These are phyloP conservation scores for Fusarium devonianum DNA, from an alignment of 2,329 filamentous ascomycete species.

Conservation along the genomic window DNA sequence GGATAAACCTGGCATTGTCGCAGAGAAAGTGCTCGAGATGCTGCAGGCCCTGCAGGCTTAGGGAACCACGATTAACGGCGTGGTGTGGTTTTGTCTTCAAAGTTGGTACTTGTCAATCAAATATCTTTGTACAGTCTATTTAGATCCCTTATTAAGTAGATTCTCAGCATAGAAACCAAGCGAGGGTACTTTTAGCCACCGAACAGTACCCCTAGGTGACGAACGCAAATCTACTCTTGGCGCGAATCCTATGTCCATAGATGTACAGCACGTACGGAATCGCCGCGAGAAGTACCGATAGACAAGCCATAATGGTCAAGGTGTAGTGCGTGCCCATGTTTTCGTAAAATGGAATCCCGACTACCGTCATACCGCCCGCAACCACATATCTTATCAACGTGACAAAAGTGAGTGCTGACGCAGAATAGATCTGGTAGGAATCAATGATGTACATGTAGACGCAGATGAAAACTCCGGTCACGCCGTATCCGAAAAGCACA, in stretches of 20 bases:
- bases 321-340: constrained; percentile 46
- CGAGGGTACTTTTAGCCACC: too few relatives aligned
- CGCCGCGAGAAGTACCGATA: constrained; percentile 40
- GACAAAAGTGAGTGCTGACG: constrained; percentile 45
- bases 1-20: constrained; percentile 58
- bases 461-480: constrained; percentile 42
- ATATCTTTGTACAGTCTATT: too few relatives aligned
- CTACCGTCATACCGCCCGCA: constrained; percentile 47
- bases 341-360: constrained; percentile 45
- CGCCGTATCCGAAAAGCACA: constrained; percentile 53
- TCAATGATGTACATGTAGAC: constrained; percentile 50
- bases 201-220: not conserved
- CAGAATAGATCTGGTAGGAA: constrained; percentile 45
- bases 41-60: constrained; percentile 9
- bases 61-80: too few relatives aligned
- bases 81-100: too few relatives aligned
- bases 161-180: too few relatives aligned
- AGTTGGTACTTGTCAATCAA: too few relatives aligned
- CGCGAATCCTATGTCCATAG: constrained; percentile 31
- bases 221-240: constrained; percentile 34
- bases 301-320: constrained; percentile 44
- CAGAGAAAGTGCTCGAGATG: constrained; percentile 19
- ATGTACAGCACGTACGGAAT: constrained; percentile 43
- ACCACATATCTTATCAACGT: constrained; percentile 43
- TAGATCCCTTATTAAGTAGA: too few relatives aligned